A percentile compares a stretch with the other conserved stretches of the same genome.
Evolutionary conservation across 2,329 filamentous ascomycete species (phyloP).

Genomic region (Trematosphaeria pertusa): DNA sequence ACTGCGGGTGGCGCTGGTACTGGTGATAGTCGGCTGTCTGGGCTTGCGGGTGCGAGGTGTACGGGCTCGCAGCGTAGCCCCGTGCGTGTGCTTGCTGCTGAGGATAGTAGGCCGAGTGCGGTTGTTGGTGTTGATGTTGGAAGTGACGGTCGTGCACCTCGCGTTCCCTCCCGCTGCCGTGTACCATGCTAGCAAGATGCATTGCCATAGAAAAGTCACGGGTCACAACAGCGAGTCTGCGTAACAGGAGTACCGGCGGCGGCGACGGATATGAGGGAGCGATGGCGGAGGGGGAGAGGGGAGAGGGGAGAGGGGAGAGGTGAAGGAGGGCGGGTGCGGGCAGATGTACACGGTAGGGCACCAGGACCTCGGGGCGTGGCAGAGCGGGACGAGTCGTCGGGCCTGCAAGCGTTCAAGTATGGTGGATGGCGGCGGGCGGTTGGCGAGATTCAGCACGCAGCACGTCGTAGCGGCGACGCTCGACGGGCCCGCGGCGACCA

Average conservation of each 20-base stretch:
- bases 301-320: constrained; percentile 32
- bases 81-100: constrained; percentile 50
- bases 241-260: constrained; percentile 32
- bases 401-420: constrained; percentile 47
- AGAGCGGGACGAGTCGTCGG: constrained; percentile 27
- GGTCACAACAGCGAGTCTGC: constrained; percentile 42
- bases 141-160: constrained; percentile 42
- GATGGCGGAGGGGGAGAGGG: constrained; percentile 20
- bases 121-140: constrained; percentile 38
- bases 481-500: constrained; percentile 37
- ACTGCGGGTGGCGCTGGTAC: constrained; percentile 56
- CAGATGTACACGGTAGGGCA: constrained; percentile 34
- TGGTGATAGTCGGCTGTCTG: constrained; percentile 38
- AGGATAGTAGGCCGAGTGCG: constrained; percentile 34
- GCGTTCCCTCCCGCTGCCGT: constrained; percentile 50
- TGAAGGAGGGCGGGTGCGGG: constrained; percentile 31
- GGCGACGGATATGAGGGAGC: constrained; percentile 10
- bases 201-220: constrained; percentile 46
- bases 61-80: constrained; percentile 29
- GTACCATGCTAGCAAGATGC: constrained; percentile 54
- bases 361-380: constrained; percentile 45
- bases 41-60: constrained; percentile 22
- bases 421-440: constrained; percentile 34
- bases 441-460: constrained; percentile 44
- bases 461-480: constrained; percentile 41